Conservation (phyloP, 2,329 filamentous ascomycete species). For the Calonectria pseudoreteaudii region DNA sequence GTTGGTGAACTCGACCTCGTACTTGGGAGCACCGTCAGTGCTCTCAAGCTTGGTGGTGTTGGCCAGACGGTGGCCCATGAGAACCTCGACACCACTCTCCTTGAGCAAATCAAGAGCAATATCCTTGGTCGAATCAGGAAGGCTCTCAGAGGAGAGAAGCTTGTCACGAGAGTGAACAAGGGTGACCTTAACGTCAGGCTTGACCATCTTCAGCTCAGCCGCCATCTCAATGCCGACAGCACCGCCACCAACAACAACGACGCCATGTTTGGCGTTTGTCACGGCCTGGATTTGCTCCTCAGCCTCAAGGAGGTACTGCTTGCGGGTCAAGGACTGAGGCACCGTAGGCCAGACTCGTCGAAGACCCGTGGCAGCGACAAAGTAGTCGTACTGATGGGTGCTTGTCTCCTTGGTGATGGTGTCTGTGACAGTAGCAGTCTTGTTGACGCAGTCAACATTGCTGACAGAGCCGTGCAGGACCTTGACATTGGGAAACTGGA, state of each 20-base stretch:
- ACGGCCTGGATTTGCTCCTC: slow-evolving; percentile 69
- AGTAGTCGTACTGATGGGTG: slow-evolving; percentile 75
- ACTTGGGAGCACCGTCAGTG: slow-evolving; percentile 53
- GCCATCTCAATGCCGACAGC: slow-evolving; percentile 88
- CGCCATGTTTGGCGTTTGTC: slow-evolving; percentile 63
- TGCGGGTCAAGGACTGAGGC: slow-evolving; percentile 72
- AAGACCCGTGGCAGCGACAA: slow-evolving; percentile 79
- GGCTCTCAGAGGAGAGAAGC: slow-evolving; percentile 78
- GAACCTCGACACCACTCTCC: slow-evolving; percentile 73
- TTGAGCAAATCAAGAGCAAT: slow-evolving; percentile 67
- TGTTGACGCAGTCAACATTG: slow-evolving; percentile 68
- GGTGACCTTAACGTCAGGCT: slow-evolving; percentile 75
- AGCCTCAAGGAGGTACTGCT: slow-evolving; percentile 73
- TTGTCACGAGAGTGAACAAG: slow-evolving; percentile 79
- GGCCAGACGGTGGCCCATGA: slow-evolving; percentile 71
- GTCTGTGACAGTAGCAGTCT: slow-evolving; percentile 69
- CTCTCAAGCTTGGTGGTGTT: slow-evolving; percentile 59
- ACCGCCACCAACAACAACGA: slow-evolving; percentile 80
- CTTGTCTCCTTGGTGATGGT: slow-evolving; percentile 55
- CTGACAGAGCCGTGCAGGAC: slow-evolving; percentile 75
- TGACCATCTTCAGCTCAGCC: slow-evolving; percentile 77
- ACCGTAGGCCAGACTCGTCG: slow-evolving; percentile 79
- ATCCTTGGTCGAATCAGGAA: slow-evolving; percentile 77
- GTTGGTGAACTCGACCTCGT: slow-evolving; percentile 69
- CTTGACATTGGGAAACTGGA: slow-evolving; percentile 72